Evolutionary conservation across 352 stramenopile genomes (phyloP).

Genomic region (Pythium dissotocum): DNA sequence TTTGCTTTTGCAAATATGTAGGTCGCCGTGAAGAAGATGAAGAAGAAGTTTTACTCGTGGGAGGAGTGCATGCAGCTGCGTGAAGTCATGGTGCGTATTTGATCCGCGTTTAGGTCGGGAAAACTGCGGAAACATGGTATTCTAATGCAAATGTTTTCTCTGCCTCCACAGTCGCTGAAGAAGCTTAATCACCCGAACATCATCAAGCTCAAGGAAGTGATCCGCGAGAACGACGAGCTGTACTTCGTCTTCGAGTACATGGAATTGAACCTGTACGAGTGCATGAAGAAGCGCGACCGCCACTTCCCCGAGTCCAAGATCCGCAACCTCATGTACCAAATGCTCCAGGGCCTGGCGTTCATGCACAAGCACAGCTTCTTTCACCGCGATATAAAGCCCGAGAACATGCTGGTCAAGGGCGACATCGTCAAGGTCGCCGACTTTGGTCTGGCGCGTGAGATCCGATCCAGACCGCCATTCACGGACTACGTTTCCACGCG

Average conservation of each 20-base stretch:
- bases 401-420: slow-evolving; percentile 97
- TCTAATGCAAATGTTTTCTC: neutral
- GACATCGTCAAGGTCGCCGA: slow-evolving; percentile 97
- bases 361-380: slow-evolving; percentile 99
- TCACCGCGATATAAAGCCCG: slow-evolving; percentile 98
- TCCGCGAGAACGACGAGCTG: slow-evolving; percentile 96
- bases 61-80: slow-evolving; percentile 97
- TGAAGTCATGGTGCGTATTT: slow-evolving; percentile 92
- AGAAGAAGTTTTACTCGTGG: slow-evolving; percentile 96
- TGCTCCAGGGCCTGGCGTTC: slow-evolving; percentile 96
- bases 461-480: slow-evolving; percentile 65
- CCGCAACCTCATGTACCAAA: slow-evolving; percentile 97
- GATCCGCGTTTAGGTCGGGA: neutral
- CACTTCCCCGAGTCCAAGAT: slow-evolving; percentile 95
- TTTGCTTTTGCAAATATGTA: slow-evolving; percentile 26
- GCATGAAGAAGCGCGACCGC: slow-evolving; percentile 93
- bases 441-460: slow-evolving; percentile 95
- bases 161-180: slow-evolving; percentile 80
- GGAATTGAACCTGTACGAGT: slow-evolving; percentile 97
- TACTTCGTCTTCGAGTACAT: slow-evolving; percentile 99
- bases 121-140: neutral
- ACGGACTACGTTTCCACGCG: slow-evolving; percentile 78
- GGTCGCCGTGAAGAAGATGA: slow-evolving; percentile 97
- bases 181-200: slow-evolving; percentile 98
- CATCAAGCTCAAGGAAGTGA: slow-evolving; percentile 98